A percentile compares a stretch with the other conserved stretches of the same genome.
phyloP scores from a whole-genome alignment of 805 yeast species.

The Wickerhamiella kurtzmanii region DNA sequence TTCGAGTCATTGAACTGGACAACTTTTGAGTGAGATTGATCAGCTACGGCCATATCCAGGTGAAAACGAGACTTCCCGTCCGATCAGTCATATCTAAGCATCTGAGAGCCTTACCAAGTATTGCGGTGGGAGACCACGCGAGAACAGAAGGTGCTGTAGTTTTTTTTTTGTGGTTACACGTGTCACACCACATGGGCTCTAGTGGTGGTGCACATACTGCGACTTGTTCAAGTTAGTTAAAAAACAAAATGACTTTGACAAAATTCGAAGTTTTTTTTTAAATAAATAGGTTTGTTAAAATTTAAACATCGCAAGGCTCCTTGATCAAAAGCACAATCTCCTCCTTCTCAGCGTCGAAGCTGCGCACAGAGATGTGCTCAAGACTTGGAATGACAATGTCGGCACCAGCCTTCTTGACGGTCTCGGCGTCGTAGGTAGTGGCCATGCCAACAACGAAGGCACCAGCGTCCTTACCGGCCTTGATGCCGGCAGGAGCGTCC shows the following conservation, averaged over 20 bases:
- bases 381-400: slow-evolving; percentile 68
- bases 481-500: slow-evolving; percentile 81
- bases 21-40: no score
- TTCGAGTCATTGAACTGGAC: neutral
- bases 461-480: slow-evolving; percentile 74
- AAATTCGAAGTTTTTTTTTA: no score
- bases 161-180: neutral
- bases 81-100: neutral
- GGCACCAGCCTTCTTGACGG: slow-evolving; percentile 64
- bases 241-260: no score
- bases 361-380: slow-evolving; percentile 44
- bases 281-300: slow-evolving; percentile 1
- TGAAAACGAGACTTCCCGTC: neutral
- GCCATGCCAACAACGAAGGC: slow-evolving; percentile 75
- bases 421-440: slow-evolving; percentile 58
- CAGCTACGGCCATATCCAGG: neutral
- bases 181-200: neutral
- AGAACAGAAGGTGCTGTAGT: neutral
- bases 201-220: neutral
- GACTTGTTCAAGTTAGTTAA: no score
- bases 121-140: neutral
- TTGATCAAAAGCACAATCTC: slow-evolving; percentile 16
- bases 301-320: slow-evolving; percentile 13
- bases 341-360: slow-evolving; percentile 32
- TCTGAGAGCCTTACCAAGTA: neutral